Base-by-base conservation (phyloP, 345 rosid species). In the Salix exigua region DNA sequence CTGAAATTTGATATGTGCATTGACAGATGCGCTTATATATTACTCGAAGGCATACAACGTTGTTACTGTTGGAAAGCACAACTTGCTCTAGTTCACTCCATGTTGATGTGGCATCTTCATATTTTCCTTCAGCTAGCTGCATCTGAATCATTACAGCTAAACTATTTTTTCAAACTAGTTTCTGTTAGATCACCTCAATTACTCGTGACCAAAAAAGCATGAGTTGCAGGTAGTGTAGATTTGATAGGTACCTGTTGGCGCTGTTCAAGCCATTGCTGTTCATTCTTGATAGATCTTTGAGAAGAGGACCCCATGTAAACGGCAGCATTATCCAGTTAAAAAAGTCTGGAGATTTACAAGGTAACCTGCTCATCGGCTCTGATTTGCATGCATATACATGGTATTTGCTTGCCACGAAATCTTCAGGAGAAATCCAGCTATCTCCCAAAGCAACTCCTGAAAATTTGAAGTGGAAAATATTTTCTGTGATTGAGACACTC, bases 381-480 rank as follows among this genome's bases (percentile, higher is more conserved):
- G 17, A 65, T 65, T 12, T 31, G 23, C 66, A 21, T n/a, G 26
- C 18, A 6, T 16, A 28, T 30, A 30, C 18, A 2, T 4, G n/a
- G 2, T 28, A 14, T 62, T 53, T 11, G 46, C 74, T 6, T 75
- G 83, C 90, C 86, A 73, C 81, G 77, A 82, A 83, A 74, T 87
- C 87, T 80, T 73, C 85, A 0, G 88, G 86, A 35, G 90, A 87
- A 79, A 87, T 87, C 85, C 85, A 87, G 55, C 86, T 80, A 53
- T 87, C 78, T 8, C 88, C 90, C 76, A 87, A 73, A 63, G 86
- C 90, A 72, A 87, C 77, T 40, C 90, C 90, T 87, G 64, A n/a
- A 37, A 50, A 10, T 3, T 33, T 44, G 16, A 67, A 21, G 9
- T 40, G 21, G 4, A 38, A 37, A 25, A 14, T 11, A 44, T 44